Evolutionary conservation across 2,329 filamentous ascomycete species (phyloP).

Genomic region (Chrysosporium keratinophilum): DNA sequence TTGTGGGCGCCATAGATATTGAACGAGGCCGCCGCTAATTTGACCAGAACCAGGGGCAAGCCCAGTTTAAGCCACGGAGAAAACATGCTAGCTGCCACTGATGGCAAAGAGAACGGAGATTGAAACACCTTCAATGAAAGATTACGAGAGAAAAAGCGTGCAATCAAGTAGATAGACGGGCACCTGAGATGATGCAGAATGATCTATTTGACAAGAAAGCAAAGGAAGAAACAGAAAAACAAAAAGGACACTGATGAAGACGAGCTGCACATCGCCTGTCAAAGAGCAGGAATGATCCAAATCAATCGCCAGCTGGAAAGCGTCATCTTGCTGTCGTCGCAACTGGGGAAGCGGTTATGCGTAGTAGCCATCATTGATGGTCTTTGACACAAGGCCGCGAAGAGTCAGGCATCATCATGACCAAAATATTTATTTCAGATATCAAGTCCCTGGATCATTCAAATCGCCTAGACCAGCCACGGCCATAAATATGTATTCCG

Average conservation of each 20-base stretch:
- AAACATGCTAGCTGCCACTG: not conserved
- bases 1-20: slow-evolving; percentile 17
- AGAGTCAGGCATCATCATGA: too few relatives aligned
- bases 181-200: not conserved
- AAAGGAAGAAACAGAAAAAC: not conserved
- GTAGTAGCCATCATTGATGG: too few relatives aligned
- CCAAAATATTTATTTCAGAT: too few relatives aligned
- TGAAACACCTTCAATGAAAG: not conserved
- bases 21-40: slow-evolving; percentile 11
- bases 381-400: too few relatives aligned
- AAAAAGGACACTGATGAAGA: not conserved
- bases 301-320: not conserved
- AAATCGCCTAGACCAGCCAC: too few relatives aligned
- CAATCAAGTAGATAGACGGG: slow-evolving; percentile 1
- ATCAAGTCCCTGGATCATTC: too few relatives aligned
- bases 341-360: not conserved
- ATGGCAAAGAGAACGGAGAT: not conserved
- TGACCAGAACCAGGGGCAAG: slow-evolving; percentile 7
- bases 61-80: not conserved
- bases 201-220: not conserved
- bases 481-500: too few relatives aligned
- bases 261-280: not conserved
- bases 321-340: not conserved
- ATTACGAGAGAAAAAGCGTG: not conserved
- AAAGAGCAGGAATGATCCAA: not conserved